Evolutionary conservation across 208 protist genomes (phyloP).

Genomic region (Wallacemonas collosoma): DNA sequence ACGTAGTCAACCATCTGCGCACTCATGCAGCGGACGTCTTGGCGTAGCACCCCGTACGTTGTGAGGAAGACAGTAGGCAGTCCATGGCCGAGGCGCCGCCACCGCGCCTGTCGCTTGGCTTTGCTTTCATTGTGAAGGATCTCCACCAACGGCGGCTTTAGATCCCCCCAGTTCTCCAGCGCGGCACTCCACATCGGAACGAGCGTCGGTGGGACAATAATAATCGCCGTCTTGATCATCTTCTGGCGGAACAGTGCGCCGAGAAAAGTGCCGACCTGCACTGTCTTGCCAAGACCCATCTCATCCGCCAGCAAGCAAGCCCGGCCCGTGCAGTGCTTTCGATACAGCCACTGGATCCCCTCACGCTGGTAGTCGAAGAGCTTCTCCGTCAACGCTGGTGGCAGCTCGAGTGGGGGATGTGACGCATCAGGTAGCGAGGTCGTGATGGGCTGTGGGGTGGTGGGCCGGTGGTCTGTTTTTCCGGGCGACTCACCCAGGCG

Average conservation of each 20-base stretch:
- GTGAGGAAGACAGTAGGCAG: constrained; percentile 67
- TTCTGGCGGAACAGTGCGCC: constrained; percentile 69
- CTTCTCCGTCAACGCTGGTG: constrained; percentile 29
- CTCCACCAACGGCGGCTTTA: constrained; percentile 30
- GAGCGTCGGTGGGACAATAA: constrained; percentile 91
- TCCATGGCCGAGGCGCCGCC: constrained; percentile 54
- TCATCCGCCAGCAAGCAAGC: constrained; percentile 98
- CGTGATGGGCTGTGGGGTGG: background rate
- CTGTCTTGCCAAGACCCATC: constrained; percentile 98
- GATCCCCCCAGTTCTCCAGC: constrained; percentile 68
- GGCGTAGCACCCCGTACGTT: constrained; percentile 83
- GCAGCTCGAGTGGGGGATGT: constrained; percentile 24
- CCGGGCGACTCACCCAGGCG: constrained; percentile 18
- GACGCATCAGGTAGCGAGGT: background rate
- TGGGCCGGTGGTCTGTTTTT: background rate
- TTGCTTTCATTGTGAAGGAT: constrained; percentile 63
- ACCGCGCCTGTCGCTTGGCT: constrained; percentile 50
- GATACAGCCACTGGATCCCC: constrained; percentile 96
- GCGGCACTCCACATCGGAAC: constrained; percentile 95
- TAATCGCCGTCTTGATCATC: constrained; percentile 90
- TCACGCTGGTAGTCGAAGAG: constrained; percentile 95
- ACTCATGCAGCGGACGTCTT: constrained; percentile 58
- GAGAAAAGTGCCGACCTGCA: constrained; percentile 95
- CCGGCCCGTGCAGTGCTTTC: constrained; percentile 89
- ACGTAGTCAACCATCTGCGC: constrained; percentile 75